Evolutionary conservation across 495 filamentous ascomycete genomes (phyloP).

Genomic region (Diplogelasinospora grovesii): DNA sequence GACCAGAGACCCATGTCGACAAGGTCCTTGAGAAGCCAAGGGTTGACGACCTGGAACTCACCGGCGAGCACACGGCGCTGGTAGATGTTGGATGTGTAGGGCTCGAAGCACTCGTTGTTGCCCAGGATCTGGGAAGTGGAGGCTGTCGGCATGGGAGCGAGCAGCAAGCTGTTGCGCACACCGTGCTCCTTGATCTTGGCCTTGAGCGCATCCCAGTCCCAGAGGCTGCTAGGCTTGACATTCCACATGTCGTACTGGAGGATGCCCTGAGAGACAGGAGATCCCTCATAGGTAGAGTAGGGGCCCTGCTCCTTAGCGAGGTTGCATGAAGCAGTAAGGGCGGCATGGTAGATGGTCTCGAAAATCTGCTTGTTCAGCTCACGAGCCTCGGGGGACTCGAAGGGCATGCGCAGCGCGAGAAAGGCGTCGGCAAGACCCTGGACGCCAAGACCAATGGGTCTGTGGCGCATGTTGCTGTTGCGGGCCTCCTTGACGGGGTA

Average conservation of each 20-base stretch:
- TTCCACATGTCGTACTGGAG: slow-evolving; percentile 99
- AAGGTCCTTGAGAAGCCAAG: slow-evolving; percentile 95
- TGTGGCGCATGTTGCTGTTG: slow-evolving; percentile 90
- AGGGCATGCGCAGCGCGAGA: slow-evolving; percentile 91
- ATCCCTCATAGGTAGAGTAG: slow-evolving; percentile 88
- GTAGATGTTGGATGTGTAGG: slow-evolving; percentile 99
- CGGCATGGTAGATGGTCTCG: slow-evolving; percentile 98
- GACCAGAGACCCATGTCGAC: slow-evolving; percentile 98
- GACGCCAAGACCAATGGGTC: slow-evolving; percentile 92
- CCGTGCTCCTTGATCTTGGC: slow-evolving; percentile 84
- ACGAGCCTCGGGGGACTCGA: slow-evolving; percentile 89
- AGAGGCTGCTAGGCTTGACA: slow-evolving; percentile 83
- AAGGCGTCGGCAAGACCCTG: slow-evolving; percentile 99
- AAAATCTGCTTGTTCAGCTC: slow-evolving; percentile 97
- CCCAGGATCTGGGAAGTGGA: slow-evolving; percentile 94
- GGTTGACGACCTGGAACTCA: slow-evolving; percentile 99
- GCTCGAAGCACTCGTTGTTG: slow-evolving; percentile 99
- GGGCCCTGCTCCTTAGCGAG: slow-evolving; percentile 74
- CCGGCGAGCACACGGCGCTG: slow-evolving; percentile 95
- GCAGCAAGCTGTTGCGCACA: slow-evolving; percentile 86
- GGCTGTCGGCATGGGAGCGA: slow-evolving; percentile 97
- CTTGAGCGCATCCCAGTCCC: slow-evolving; percentile 93
- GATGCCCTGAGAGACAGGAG: slow-evolving; percentile 88
- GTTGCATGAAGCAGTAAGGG: slow-evolving; percentile 80
- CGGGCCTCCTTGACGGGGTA: slow-evolving; percentile 92